Conservation (phyloP, 2,329 filamentous ascomycete species). For the Claviceps citrina region DNA sequence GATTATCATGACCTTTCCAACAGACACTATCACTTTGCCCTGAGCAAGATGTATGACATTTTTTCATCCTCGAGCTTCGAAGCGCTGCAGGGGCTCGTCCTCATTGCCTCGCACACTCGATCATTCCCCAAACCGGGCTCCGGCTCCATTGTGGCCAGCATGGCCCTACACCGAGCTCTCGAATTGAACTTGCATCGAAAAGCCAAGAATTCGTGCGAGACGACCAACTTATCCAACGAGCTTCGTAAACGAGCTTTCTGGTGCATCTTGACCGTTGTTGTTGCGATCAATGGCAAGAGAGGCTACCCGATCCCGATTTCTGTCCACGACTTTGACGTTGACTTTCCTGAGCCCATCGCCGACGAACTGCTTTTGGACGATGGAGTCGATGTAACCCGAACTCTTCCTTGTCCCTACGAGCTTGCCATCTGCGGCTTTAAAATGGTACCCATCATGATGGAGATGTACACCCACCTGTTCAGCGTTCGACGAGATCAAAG, state of each 20-base stretch:
- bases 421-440: conserved; percentile 52
- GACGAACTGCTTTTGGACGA: conserved; percentile 55
- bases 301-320: conserved; percentile 63
- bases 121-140: conserved; percentile 67
- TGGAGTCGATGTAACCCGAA: conserved; percentile 39
- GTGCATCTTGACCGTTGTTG: conserved; percentile 49
- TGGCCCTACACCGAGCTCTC: conserved; percentile 52
- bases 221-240: conserved; percentile 51
- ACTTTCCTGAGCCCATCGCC: conserved; percentile 54
- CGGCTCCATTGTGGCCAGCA: conserved; percentile 51
- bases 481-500: conserved; percentile 46
- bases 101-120: conserved; percentile 59
- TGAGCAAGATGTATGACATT: conserved; percentile 54
- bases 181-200: conserved; percentile 63
- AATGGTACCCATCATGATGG: conserved; percentile 50
- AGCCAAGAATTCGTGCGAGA: conserved; percentile 33
- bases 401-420: conserved; percentile 49
- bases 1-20: conserved; percentile 52
- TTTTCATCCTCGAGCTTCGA: conserved; percentile 44
- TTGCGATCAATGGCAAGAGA: conserved; percentile 58
- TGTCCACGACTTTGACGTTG: conserved; percentile 62
- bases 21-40: conserved; percentile 61
- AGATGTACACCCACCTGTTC: conserved; percentile 66
- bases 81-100: conserved; percentile 55
- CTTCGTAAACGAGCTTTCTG: conserved; percentile 67